Evolutionary conservation across 2,329 filamentous ascomycete species (phyloP), one percentile per base, ranked within the genome.

Genomic region (Cercospora sesami): DNA sequence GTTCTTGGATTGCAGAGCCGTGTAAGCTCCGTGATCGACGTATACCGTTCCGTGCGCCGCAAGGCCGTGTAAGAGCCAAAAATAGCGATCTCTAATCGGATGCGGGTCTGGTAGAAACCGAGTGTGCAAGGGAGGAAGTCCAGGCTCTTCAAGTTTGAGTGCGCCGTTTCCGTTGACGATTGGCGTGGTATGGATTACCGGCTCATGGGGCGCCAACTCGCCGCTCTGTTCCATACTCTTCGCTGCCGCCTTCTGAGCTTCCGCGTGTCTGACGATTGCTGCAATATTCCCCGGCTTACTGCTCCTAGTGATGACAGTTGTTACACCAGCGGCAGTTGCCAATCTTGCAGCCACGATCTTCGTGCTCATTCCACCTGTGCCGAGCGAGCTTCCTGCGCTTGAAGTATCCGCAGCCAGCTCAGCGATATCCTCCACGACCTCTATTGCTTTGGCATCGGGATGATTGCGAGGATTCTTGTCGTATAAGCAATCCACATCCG

Each of bases 401-500:
- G 94, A 97, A 6, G 97, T 93, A 80, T 99, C 95, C 2, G 92
- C 95, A 67, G 91, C 88, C 21, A 99, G 84, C 4, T 89, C 85
- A 0, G 87, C 85, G 68, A 99, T 96, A 76, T 99, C 93, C 64
- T 95, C 90, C 1, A 99, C 93, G 0, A 97, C 91, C 76, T 96
- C 91, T 68, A 99, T 98, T 0, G 95, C 89, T 76, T 90, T 87
- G 8, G 95, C 95, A 75, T 97, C 91, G 0, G 93, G 89, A 75
- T 96, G 85, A 1, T 88, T 90, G 31, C 95, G 87, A 1, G 95
- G 95, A 75, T 99, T 99, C 80, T 94, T 95, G 80, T 96, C 93
- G 80, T 99, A 99, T 12, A 99, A 84, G 78, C 94, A 97, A 78
- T 99, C 95, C 59, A 99, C 95, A 77, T 99, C 95, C 0, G 95